Evolutionary conservation across 2,329 filamentous ascomycete species (phyloP).

Genomic region (Curvularia sp.): DNA sequence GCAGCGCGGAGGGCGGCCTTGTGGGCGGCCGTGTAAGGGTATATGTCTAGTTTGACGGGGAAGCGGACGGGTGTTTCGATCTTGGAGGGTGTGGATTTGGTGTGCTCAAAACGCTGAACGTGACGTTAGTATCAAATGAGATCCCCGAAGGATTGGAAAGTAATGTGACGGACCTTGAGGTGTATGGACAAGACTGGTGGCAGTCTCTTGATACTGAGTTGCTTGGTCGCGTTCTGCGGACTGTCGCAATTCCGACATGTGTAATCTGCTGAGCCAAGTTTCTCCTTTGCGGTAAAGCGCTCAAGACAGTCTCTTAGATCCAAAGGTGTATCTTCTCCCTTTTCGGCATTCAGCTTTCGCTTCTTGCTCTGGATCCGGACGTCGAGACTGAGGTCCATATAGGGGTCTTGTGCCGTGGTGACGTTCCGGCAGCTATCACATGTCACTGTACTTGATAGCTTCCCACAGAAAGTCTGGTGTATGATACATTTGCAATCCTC

Average conservation of each 20-base stretch:
- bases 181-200: conserved; percentile 92
- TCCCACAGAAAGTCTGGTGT: conserved; percentile 93
- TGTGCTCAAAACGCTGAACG: conserved; percentile 74
- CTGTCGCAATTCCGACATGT: conserved; percentile 81
- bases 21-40: conserved; percentile 80
- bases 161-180: conserved; percentile 73
- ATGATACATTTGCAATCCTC: conserved; percentile 82
- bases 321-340: conserved; percentile 45
- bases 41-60: conserved; percentile 85
- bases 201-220: conserved; percentile 81
- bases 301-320: conserved; percentile 72
- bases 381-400: conserved; percentile 88
- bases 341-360: conserved; percentile 57
- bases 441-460: conserved; percentile 87
- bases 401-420: conserved; percentile 84
- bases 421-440: conserved; percentile 86
- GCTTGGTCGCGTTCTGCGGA: conserved; percentile 78
- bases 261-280: conserved; percentile 77
- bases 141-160: background rate
- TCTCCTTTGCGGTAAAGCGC: conserved; percentile 85
- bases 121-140: background rate
- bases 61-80: conserved; percentile 88
- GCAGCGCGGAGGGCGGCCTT: conserved; percentile 36
- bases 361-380: conserved; percentile 79
- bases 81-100: conserved; percentile 78